Evolutionary conservation across 129 eudicot species (phyloP), one percentile per base, ranked within the genome.

Genomic region (Pseudognaphalium luteoalbum): DNA sequence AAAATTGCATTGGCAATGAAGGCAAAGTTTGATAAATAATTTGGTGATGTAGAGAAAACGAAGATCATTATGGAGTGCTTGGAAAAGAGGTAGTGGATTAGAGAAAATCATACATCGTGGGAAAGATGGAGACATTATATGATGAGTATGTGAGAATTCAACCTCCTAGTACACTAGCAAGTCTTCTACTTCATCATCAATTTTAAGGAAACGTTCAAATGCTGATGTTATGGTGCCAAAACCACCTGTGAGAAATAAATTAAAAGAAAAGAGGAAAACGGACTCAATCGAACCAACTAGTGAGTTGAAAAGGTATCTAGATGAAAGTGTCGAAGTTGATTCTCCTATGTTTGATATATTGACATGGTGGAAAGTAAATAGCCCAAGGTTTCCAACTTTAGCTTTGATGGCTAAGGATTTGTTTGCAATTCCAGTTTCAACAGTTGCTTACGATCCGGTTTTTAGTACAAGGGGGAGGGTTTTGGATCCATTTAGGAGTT

Each of bases 221-320:
- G 9, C n/a, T 3, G 16, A 68, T 20, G 29, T 12, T 37, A 39
- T 8, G 16, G 16, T 7, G 25, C 19, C 72, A 68, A 68, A 68
- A 34, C n/a, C n/a, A n/a, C n/a, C n/a, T n/a, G n/a, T n/a, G n/a
- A n/a, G n/a, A n/a, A n/a, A n/a, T n/a, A n/a, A 39, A 19, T 29
- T 39, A 68, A 68, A 56, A 39, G 54, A 68, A 41, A 39, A 67
- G 33, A 68, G 19, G 56, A 68, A 68, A 29, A 68, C 56, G 2
- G 39, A 68, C 54, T 35, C 21, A 16, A 14, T 37, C 20, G 57
- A 68, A 37, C 39, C 32, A 19, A 6, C n/a, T 68, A 15, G 41
- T 64, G 68, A 64, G 44, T 64, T 63, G 5, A 3, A 64, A 64
- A 64, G 4, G 22, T 64, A 29, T 32, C 5, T 32, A 4, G 16